phyloP scores from a whole-genome alignment of 352 stramenopile species.

The Phytophthora cryptogea region DNA sequence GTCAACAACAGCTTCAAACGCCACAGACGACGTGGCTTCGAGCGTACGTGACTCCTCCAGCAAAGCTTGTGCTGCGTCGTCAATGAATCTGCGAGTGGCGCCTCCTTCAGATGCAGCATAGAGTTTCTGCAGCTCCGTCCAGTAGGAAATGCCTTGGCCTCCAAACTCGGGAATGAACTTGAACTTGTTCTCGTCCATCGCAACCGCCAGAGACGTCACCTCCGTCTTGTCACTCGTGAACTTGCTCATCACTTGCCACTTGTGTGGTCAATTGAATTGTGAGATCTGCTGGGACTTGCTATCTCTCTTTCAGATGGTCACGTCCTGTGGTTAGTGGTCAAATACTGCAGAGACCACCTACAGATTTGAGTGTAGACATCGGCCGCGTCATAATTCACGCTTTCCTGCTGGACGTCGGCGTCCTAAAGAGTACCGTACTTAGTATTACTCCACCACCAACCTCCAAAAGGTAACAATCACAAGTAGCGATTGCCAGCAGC shows the following conservation, averaged over 20 bases:
- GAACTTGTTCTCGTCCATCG: conserved; percentile 28
- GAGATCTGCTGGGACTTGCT: background rate
- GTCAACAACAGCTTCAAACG: conserved; percentile 54
- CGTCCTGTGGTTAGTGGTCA: background rate
- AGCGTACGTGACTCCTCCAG: conserved; percentile 51
- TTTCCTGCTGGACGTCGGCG: background rate
- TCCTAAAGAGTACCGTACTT: background rate
- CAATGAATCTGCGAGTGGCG: conserved; percentile 48
- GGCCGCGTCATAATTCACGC: background rate
- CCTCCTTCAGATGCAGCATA: conserved; percentile 42
- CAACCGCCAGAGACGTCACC: conserved; percentile 13
- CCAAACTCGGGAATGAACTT: conserved; percentile 64
- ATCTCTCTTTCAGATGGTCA: background rate
- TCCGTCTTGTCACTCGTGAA: background rate
- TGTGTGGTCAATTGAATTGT: background rate
- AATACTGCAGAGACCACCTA: background rate
- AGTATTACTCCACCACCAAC: background rate
- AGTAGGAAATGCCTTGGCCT: conserved; percentile 73
- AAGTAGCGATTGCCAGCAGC: background rate
- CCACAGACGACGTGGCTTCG: conserved; percentile 45
- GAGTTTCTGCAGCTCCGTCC: conserved; percentile 57
- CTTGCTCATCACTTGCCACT: background rate
- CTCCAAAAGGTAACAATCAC: background rate
- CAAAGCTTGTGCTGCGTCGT: conserved; percentile 47
- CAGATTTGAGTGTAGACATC: background rate